These are phyloP conservation scores for Stenogyne calaminthoides DNA, from an alignment of 305 asterid species.

Conservation along the genomic window DNA sequence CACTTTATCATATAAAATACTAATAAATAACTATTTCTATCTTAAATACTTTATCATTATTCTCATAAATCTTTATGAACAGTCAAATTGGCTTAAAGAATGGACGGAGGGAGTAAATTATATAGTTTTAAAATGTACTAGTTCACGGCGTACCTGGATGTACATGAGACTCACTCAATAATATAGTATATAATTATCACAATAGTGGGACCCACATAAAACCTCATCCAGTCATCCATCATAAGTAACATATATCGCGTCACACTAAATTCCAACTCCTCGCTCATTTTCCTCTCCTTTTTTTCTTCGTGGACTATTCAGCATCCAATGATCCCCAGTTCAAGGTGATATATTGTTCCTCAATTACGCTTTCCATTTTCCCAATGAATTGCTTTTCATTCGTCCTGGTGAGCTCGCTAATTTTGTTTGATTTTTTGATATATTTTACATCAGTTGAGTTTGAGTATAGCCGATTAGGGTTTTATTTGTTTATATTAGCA, in stretches of 20 bases:
- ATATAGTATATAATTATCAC: too few relatives aligned
- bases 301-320: slow-evolving; percentile 26
- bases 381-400: neutral
- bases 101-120: too few relatives aligned
- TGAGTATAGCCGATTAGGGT: slow-evolving; percentile 24
- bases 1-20: too few relatives aligned
- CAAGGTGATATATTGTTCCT: slow-evolving; percentile 6
- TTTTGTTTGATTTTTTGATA: neutral
- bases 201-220: slow-evolving; percentile 9
- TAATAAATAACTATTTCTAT: too few relatives aligned
- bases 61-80: too few relatives aligned
- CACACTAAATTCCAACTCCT: slow-evolving; percentile 17
- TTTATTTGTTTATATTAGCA: slow-evolving; percentile 15
- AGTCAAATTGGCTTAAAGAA: too few relatives aligned
- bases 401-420: slow-evolving; percentile 28
- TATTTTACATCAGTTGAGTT: neutral
- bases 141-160: too few relatives aligned
- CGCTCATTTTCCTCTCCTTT: neutral
- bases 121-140: too few relatives aligned
- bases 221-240: neutral
- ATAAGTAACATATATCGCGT: slow-evolving; percentile 2
- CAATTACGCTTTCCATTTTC: neutral
- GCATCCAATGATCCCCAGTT: slow-evolving; percentile 26
- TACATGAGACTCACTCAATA: too few relatives aligned
- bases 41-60: too few relatives aligned